Evolutionary conservation across 495 filamentous ascomycete species (phyloP).

Genomic region (Trichodelitschia bisporula): DNA sequence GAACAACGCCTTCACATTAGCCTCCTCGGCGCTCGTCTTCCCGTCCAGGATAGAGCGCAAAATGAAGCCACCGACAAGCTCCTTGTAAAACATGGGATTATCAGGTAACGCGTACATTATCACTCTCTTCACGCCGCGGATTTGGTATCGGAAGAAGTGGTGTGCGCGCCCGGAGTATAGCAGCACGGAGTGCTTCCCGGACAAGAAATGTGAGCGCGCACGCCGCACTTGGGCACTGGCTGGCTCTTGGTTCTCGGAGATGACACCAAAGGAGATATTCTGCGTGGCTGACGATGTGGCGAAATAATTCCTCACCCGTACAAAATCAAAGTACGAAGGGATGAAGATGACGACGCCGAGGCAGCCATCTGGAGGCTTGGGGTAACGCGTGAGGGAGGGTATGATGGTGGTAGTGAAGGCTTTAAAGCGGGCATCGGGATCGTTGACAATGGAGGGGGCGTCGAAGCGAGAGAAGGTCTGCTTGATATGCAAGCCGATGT

Average conservation of each 20-base stretch:
- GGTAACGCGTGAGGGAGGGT: constrained; percentile 39
- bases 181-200: constrained; percentile 54
- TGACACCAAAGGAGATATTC: constrained; percentile 52
- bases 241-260: constrained; percentile 52
- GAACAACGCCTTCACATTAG: constrained; percentile 45
- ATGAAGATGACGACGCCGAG: constrained; percentile 62
- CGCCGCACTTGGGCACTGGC: constrained; percentile 40
- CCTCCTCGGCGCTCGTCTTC: constrained; percentile 11
- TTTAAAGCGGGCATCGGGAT: constrained; percentile 78
- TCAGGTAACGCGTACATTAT: constrained; percentile 77
- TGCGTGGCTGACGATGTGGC: constrained; percentile 41
- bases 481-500: constrained; percentile 37
- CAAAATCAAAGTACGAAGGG: constrained; percentile 80
- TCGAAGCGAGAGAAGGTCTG: constrained; percentile 88
- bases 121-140: constrained; percentile 56
- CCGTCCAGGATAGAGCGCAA: constrained; percentile 28
- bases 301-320: constrained; percentile 78
- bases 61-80: constrained; percentile 53
- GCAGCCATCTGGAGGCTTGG: constrained; percentile 18
- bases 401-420: constrained; percentile 66
- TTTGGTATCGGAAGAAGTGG: constrained; percentile 66
- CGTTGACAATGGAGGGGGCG: constrained; percentile 33
- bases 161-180: constrained; percentile 85
- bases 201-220: constrained; percentile 68
- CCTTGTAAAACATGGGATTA: constrained; percentile 68